These are phyloP conservation scores for Flaveria brownii DNA, from an alignment of 129 eudicot species.

Conservation along the genomic window DNA sequence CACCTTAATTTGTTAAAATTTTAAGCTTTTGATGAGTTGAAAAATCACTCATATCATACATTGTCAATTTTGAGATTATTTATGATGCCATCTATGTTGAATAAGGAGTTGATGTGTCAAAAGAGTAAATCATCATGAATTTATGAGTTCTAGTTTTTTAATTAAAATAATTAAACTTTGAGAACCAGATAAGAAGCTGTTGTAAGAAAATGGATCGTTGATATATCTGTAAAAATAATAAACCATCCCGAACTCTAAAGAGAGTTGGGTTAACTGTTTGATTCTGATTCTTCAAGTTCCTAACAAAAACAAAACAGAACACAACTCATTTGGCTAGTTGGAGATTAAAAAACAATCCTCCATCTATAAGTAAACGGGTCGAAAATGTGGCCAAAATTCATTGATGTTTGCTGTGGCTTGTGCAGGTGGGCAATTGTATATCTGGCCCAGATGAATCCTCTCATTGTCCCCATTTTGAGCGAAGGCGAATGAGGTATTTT, in stretches of 20 bases:
- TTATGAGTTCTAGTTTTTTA: no score
- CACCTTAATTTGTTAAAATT: not conserved
- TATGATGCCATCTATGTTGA: not conserved
- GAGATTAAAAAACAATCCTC: not conserved
- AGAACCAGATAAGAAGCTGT: not conserved
- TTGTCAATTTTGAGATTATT: not conserved
- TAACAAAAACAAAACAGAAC: not conserved
- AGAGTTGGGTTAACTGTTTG: not conserved
- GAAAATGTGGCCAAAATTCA: not conserved
- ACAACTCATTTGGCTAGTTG: not conserved
- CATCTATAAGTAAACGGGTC: not conserved
- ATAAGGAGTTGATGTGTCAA: no score
- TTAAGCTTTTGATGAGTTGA: not conserved
- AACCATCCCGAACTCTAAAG: not conserved
- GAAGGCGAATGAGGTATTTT: constrained; percentile 46
- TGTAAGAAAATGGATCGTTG: not conserved
- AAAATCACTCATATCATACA: not conserved
- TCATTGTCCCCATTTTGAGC: constrained; percentile 54
- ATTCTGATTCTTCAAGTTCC: not conserved
- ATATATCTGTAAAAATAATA: not conserved
- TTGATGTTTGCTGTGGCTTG: constrained; percentile 8
- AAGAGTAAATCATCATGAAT: no score
- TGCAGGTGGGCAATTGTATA: constrained; percentile 60
- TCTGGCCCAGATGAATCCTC: constrained; percentile 62
- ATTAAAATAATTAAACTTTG: not conserved